These are phyloP conservation scores for Cylindrotheca closterium DNA, from an alignment of 108 stramenopile genomes.

Conservation along the genomic window DNA sequence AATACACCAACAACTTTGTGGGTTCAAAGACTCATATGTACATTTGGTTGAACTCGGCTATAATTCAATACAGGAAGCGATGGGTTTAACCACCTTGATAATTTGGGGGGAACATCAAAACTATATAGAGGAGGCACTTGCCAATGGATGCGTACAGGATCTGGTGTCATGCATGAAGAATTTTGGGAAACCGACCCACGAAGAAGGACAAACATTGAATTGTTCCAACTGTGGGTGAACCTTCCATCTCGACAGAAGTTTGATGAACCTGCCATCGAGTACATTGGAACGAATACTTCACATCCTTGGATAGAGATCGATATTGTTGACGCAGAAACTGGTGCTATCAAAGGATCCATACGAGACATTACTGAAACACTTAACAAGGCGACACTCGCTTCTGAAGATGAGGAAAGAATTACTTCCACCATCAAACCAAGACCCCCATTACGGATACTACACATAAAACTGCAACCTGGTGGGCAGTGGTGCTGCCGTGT, in stretches of 20 bases:
- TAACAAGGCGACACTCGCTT: neutral
- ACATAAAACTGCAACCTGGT: neutral
- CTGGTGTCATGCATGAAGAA: conserved; percentile 89
- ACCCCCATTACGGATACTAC: neutral
- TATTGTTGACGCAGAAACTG: neutral
- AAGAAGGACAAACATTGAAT: conserved; percentile 45
- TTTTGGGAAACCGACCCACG: conserved; percentile 67
- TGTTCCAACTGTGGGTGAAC: conserved; percentile 89
- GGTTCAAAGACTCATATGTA: too few relatives aligned
- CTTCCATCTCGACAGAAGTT: conserved; percentile 55
- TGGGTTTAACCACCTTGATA: conserved; percentile 85
- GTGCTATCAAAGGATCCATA: neutral
- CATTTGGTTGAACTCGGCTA: too few relatives aligned
- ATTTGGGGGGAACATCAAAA: conserved; percentile 57
- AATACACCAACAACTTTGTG: too few relatives aligned
- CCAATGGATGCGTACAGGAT: conserved; percentile 82
- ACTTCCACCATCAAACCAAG: neutral
- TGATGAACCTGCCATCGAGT: conserved; percentile 37
- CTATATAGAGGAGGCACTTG: conserved; percentile 51
- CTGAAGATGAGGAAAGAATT: neutral
- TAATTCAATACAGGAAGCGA: too few relatives aligned
- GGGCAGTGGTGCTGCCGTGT: neutral
- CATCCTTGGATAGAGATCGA: neutral
- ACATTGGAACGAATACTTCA: neutral
- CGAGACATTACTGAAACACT: neutral